Percentiles rank a stretch among this genome's conserved stretches.
phyloP scores from a whole-genome alignment of 352 stramenopile genomes.

The Phytophthora aleatoria region DNA sequence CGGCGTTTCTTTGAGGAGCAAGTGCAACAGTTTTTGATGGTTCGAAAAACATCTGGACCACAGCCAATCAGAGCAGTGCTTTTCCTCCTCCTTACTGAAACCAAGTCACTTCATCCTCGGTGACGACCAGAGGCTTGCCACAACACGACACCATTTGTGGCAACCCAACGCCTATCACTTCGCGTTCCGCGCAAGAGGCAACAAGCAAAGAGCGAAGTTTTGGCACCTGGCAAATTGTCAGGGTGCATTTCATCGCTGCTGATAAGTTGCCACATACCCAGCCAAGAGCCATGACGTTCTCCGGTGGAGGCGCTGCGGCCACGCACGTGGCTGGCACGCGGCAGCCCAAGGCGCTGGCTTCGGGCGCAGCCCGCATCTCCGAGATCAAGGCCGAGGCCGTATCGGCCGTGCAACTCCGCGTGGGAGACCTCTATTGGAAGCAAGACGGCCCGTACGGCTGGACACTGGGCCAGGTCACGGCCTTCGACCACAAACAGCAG shows the following conservation, averaged over 20 bases:
- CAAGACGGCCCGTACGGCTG: conserved; percentile 68
- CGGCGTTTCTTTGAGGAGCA: conserved; percentile 24
- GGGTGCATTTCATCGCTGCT: not conserved
- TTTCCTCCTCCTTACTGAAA: conserved; percentile 4
- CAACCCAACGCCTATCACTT: conserved; percentile 25
- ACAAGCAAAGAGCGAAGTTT: conserved; percentile 1
- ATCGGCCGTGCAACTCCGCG: conserved; percentile 37
- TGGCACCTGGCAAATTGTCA: not conserved
- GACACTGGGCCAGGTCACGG: conserved; percentile 70
- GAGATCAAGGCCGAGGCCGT: conserved; percentile 24
- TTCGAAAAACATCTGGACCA: conserved; percentile 31
- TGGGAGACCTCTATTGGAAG: conserved; percentile 87
- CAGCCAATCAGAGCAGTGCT: conserved; percentile 8
- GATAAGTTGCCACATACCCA: not conserved
- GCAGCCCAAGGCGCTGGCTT: conserved; percentile 15
- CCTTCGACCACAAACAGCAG: conserved; percentile 43
- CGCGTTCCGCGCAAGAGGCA: conserved; percentile 20
- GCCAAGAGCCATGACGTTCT: conserved; percentile 21
- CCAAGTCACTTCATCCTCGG: conserved; percentile 14
- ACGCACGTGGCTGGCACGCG: not conserved
- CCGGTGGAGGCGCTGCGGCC: conserved; percentile 1
- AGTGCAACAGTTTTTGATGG: conserved; percentile 10
- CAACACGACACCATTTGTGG: conserved; percentile 17
- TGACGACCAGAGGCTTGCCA: conserved; percentile 9
- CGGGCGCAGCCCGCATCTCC: conserved; percentile 4